These are phyloP conservation scores for Trypanosoma avium DNA, from an alignment of 208 protist genomes.

Conservation along the genomic window DNA sequence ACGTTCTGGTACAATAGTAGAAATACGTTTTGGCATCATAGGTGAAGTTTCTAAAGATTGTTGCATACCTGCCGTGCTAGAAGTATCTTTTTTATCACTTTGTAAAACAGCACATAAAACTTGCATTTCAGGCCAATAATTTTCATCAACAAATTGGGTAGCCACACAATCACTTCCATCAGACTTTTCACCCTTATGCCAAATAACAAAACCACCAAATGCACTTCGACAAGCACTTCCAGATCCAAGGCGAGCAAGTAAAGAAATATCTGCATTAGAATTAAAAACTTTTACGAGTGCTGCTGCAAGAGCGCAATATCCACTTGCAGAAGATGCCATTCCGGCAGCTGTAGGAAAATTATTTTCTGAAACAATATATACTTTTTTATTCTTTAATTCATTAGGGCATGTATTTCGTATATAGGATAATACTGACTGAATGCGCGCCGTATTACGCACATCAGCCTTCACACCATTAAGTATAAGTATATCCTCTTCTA, in stretches of 20 bases:
- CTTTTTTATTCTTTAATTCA: conserved; percentile 50
- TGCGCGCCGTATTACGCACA: conserved; percentile 59
- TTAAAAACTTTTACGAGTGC: conserved; percentile 74
- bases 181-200: conserved; percentile 91
- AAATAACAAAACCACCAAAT: conserved; percentile 98
- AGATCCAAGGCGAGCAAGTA: conserved; percentile 91
- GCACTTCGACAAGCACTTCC: conserved; percentile 97
- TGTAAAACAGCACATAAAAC: conserved; percentile 93
- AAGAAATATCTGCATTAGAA: conserved; percentile 78
- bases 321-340: conserved; percentile 98
- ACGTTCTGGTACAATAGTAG: conserved; percentile 86
- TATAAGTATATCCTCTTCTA: conserved; percentile 89
- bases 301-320: conserved; percentile 94
- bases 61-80: conserved; percentile 97
- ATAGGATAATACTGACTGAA: conserved; percentile 75
- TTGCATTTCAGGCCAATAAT: conserved; percentile 94
- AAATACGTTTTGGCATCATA: conserved; percentile 88
- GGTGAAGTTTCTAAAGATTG: conserved; percentile 90
- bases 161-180: conserved; percentile 92
- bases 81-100: conserved; percentile 94
- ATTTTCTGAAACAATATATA: conserved; percentile 96
- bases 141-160: conserved; percentile 85
- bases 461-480: conserved; percentile 94
- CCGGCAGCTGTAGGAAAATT: conserved; percentile 99
- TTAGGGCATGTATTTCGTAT: conserved; percentile 52